Conservation (phyloP, 345 rosid species). For the Fremontodendron californicum region DNA sequence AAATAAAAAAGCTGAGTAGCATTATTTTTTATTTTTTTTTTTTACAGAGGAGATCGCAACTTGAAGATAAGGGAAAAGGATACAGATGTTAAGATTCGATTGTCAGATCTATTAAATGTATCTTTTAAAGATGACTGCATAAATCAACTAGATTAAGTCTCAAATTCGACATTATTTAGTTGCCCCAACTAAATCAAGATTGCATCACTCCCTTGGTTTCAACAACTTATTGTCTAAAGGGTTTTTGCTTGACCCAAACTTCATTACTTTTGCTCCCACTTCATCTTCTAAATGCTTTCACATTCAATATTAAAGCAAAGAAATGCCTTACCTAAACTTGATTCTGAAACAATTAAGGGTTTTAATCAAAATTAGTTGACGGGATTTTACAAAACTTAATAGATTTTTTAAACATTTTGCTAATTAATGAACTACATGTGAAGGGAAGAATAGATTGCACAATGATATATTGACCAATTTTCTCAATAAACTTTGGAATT, state of each 20-base stretch:
- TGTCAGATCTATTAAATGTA: too few relatives aligned
- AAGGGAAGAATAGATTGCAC: background rate
- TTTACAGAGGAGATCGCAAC: too few relatives aligned
- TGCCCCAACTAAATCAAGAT: too few relatives aligned
- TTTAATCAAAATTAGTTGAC: background rate
- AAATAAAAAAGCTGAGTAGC: background rate
- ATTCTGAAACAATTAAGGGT: background rate
- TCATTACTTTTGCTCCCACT: background rate
- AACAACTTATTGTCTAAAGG: background rate
- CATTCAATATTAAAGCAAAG: background rate
- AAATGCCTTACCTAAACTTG: slow-evolving; percentile 1
- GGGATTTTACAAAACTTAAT: background rate
- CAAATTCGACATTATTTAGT: too few relatives aligned
- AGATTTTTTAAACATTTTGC: background rate
- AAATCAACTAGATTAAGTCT: too few relatives aligned
- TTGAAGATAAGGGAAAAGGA: too few relatives aligned
- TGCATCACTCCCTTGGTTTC: too few relatives aligned
- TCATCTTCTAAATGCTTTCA: background rate
- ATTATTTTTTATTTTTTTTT: too few relatives aligned
- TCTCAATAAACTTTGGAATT: background rate
- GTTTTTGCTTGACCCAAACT: background rate
- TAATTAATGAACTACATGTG: background rate
- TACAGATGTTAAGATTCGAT: too few relatives aligned
- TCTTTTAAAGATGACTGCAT: too few relatives aligned
- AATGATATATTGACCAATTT: background rate